phyloP scores from a whole-genome alignment of 2,329 filamentous ascomycete genomes.

The Calonectria pteridis region DNA sequence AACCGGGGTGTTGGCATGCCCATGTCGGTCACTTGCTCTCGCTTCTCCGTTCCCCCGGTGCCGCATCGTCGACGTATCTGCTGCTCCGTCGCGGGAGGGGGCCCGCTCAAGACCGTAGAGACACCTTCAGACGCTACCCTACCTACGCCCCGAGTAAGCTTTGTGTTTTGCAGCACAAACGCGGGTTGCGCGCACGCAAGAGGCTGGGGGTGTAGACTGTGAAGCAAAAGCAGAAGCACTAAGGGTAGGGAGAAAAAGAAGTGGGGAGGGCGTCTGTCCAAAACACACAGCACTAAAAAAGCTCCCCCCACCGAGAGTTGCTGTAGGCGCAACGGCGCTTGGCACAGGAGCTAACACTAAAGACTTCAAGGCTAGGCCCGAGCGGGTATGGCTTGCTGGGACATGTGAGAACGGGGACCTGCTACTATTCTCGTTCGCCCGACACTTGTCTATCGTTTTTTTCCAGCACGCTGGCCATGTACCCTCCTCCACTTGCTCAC shows the following conservation, averaged over 20 bases:
- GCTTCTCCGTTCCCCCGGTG: slow-evolving; percentile 9
- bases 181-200: neutral
- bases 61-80: neutral
- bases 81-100: neutral
- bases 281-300: neutral
- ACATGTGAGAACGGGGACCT: slow-evolving; percentile 10
- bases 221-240: neutral
- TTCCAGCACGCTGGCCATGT: neutral
- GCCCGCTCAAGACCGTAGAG: too few species aligned
- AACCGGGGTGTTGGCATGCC: neutral
- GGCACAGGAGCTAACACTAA: slow-evolving; percentile 9
- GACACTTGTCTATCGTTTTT: slow-evolving; percentile 9
- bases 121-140: neutral
- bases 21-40: neutral
- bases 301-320: neutral
- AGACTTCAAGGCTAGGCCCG: slow-evolving; percentile 14
- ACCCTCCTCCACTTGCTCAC: slow-evolving; percentile 6
- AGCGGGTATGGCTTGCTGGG: slow-evolving; percentile 16
- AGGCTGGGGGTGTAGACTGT: neutral
- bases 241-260: neutral
- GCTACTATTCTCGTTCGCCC: slow-evolving; percentile 25
- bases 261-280: neutral
- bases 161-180: slow-evolving; percentile 10
- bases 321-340: slow-evolving; percentile 20
- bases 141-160: neutral